Evolutionary conservation across 805 yeast genomes (phyloP).

Genomic region (Wickerhamiella hasegawae): DNA sequence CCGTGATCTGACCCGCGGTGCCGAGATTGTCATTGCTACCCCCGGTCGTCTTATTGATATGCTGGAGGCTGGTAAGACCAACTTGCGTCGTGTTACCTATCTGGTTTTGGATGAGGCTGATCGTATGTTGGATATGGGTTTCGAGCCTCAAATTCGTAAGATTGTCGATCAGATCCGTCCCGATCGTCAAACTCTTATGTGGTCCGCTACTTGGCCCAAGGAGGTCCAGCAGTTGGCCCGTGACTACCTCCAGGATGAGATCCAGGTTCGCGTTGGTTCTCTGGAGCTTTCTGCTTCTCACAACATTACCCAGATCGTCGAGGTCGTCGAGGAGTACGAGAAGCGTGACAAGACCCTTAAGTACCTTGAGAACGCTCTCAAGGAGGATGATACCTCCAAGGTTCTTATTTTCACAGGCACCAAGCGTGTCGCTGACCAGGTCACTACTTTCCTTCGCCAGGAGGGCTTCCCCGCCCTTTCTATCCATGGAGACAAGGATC

Average conservation of each 20-base stretch:
- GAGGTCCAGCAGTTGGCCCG: slow-evolving; percentile 86
- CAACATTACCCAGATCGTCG: slow-evolving; percentile 84
- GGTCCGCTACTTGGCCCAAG: slow-evolving; percentile 99
- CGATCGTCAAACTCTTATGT: slow-evolving; percentile 97
- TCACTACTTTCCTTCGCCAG: slow-evolving; percentile 76
- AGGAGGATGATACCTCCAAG: slow-evolving; percentile 48
- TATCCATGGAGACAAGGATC: slow-evolving; percentile 96
- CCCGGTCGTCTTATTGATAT: slow-evolving; percentile 98
- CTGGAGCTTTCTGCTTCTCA: slow-evolving; percentile 93
- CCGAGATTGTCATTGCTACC: slow-evolving; percentile 91
- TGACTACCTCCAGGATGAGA: slow-evolving; percentile 82
- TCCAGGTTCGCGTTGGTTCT: slow-evolving; percentile 94
- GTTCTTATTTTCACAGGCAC: slow-evolving; percentile 87
- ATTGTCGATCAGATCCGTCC: slow-evolving; percentile 97
- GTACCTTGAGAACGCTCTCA: slow-evolving; percentile 72
- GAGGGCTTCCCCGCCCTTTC: slow-evolving; percentile 99
- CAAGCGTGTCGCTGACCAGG: slow-evolving; percentile 93
- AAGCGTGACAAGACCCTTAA: slow-evolving; percentile 81
- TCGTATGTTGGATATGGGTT: slow-evolving; percentile 99
- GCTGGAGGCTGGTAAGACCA: slow-evolving; percentile 90
- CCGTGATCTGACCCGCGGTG: slow-evolving; percentile 89
- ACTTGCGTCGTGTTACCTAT: slow-evolving; percentile 90
- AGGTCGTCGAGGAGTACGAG: slow-evolving; percentile 80
- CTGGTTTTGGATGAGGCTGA: slow-evolving; percentile 98
- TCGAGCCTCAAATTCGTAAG: slow-evolving; percentile 98